phyloP scores from a whole-genome alignment of 306 rosid species.

The Cajanus cajan region DNA sequence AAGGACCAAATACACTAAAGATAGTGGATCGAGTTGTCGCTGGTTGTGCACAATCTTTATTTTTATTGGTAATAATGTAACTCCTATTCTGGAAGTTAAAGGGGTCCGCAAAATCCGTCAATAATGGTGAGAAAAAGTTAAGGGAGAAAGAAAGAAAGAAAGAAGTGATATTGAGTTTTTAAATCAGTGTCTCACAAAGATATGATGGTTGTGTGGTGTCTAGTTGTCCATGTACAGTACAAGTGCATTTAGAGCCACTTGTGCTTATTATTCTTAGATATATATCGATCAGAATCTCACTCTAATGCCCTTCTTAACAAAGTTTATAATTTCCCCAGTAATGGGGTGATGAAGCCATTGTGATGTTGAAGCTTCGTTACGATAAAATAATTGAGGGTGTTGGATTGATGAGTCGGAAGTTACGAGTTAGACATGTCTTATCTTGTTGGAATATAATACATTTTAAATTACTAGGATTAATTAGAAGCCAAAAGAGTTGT shows the following conservation, averaged over 20 bases:
- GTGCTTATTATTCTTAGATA: conserved; percentile 18
- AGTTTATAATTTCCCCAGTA: background rate
- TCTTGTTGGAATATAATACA: conserved; percentile 20
- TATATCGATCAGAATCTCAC: conserved; percentile 24
- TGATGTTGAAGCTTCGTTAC: conserved; percentile 28
- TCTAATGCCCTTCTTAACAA: background rate
- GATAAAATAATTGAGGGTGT: conserved; percentile 36
- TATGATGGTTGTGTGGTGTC: conserved; percentile 28
- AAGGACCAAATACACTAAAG: conserved; percentile 7
- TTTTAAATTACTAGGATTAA: conserved; percentile 12
- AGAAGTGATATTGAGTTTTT: conserved; percentile 12
- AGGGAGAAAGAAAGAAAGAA: background rate
- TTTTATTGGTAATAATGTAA: conserved; percentile 19
- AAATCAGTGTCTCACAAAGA: conserved; percentile 16
- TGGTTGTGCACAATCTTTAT: conserved; percentile 26
- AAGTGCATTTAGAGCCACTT: conserved; percentile 24
- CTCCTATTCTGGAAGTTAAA: conserved; percentile 24
- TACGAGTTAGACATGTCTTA: conserved; percentile 22
- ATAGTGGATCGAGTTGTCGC: conserved; percentile 19
- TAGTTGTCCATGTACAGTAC: conserved; percentile 3
- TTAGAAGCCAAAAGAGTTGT: conserved; percentile 21
- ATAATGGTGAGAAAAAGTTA: conserved; percentile 32
- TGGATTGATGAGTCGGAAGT: conserved; percentile 53
- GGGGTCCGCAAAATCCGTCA: conserved; percentile 13
- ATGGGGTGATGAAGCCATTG: conserved; percentile 41